A percentile compares a stretch with the other conserved stretches of the same genome.
Conservation (phyloP, 1,284 basidiomycete species). For the Salmacisia buchloeana region DNA sequence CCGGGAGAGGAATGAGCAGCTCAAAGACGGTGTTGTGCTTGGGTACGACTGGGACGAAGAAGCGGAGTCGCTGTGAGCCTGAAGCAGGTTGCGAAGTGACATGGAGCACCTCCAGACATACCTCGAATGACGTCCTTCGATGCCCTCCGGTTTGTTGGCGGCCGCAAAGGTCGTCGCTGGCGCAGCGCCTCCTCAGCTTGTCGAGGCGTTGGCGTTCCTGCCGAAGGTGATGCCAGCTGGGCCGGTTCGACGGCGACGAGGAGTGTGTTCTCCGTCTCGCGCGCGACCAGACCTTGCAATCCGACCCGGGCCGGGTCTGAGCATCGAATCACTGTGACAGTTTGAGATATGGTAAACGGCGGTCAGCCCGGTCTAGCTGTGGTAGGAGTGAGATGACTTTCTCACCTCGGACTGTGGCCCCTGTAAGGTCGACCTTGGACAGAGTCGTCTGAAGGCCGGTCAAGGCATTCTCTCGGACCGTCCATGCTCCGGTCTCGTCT, state of each 20-base stretch:
- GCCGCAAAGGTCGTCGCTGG: neutral
- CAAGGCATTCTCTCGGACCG: neutral
- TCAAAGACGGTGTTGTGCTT: conserved; percentile 6
- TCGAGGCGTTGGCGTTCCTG: neutral
- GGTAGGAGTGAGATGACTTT: too few species aligned
- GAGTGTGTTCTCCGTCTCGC: neutral
- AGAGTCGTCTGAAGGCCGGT: neutral
- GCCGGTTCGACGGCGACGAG: neutral
- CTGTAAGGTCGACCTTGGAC: neutral
- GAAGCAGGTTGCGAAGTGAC: neutral
- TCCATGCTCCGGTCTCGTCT: neutral
- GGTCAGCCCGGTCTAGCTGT: too few species aligned
- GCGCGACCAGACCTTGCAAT: neutral
- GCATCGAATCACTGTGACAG: neutral
- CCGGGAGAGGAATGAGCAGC: neutral
- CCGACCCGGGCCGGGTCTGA: neutral
- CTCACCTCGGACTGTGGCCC: neutral
- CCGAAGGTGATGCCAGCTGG: neutral
- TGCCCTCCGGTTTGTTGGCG: neutral
- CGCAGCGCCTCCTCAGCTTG: neutral
- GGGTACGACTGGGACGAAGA: conserved; percentile 1
- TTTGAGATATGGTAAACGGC: too few species aligned
- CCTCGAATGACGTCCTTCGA: too few species aligned
- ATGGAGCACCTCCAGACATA: neutral
- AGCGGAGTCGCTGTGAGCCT: neutral